These are phyloP conservation scores for Bipolaris zeicola DNA, from an alignment of 2,329 filamentous ascomycete species.

Conservation along the genomic window DNA sequence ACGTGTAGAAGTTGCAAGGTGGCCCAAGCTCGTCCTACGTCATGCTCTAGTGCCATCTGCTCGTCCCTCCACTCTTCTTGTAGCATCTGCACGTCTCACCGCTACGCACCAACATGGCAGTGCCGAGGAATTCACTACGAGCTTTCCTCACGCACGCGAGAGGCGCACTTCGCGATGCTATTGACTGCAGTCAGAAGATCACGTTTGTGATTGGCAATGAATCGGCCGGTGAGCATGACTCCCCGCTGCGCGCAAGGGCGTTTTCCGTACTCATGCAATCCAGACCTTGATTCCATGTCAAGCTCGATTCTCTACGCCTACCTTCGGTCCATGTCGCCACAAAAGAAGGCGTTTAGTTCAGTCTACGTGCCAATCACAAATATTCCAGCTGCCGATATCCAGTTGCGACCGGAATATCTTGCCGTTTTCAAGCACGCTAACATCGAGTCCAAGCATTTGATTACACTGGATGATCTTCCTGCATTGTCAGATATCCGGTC, in stretches of 20 bases:
- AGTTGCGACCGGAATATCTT: slow-evolving; percentile 73
- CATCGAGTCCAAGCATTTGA: slow-evolving; percentile 64
- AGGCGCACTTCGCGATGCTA: slow-evolving; percentile 48
- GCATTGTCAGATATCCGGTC: slow-evolving; percentile 57
- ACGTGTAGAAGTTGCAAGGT: slow-evolving; percentile 9
- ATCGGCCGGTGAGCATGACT: slow-evolving; percentile 51
- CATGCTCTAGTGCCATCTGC: slow-evolving; percentile 14
- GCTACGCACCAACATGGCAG: slow-evolving; percentile 40
- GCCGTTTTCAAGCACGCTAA: slow-evolving; percentile 67
- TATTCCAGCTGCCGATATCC: slow-evolving; percentile 69
- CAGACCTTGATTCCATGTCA: slow-evolving; percentile 82
- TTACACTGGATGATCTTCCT: slow-evolving; percentile 67
- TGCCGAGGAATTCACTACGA: slow-evolving; percentile 54
- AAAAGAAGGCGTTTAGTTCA: slow-evolving; percentile 50
- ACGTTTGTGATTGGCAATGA: slow-evolving; percentile 61
- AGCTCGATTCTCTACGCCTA: slow-evolving; percentile 76
- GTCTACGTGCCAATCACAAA: slow-evolving; percentile 77
- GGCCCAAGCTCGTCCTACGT: slow-evolving; percentile 23
- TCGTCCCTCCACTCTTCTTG: slow-evolving; percentile 1
- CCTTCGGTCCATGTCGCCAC: slow-evolving; percentile 65
- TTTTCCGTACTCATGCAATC: slow-evolving; percentile 19
- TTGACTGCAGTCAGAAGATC: slow-evolving; percentile 49
- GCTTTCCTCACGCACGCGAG: slow-evolving; percentile 56
- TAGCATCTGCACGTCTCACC: slow-evolving; percentile 14
- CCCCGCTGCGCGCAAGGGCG: not conserved